Evolutionary conservation across 1,139 yeast species (phyloP).

Genomic region (Protomyces inouyei): DNA sequence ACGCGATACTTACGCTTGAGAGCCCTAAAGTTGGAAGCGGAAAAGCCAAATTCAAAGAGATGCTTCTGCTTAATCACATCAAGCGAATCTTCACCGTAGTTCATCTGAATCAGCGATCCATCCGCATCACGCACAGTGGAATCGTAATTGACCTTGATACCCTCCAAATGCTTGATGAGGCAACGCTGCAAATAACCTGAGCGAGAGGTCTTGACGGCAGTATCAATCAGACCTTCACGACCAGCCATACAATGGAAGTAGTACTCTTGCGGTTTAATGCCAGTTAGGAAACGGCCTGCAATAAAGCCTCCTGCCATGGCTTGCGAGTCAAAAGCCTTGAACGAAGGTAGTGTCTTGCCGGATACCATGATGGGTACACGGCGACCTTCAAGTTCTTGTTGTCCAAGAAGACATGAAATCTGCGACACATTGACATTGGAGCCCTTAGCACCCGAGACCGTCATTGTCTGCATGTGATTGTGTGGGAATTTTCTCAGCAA

Average conservation of each 20-base stretch:
- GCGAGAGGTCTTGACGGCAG: slow-evolving; percentile 97
- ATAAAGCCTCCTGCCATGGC: slow-evolving; percentile 99
- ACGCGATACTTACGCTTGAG: slow-evolving; percentile 7
- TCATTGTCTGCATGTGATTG: slow-evolving; percentile 99
- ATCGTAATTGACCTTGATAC: slow-evolving; percentile 91
- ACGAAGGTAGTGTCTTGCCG: slow-evolving; percentile 94
- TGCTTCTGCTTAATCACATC: slow-evolving; percentile 94
- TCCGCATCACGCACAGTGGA: slow-evolving; percentile 94
- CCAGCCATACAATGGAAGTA: slow-evolving; percentile 99
- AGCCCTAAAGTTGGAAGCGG: slow-evolving; percentile 66
- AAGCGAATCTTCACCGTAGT: slow-evolving; percentile 95
- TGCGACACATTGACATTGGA: slow-evolving; percentile 97
- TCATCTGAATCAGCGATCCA: slow-evolving; percentile 85
- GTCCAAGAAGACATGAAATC: slow-evolving; percentile 98
- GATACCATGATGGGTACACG: slow-evolving; percentile 99
- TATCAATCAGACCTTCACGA: slow-evolving; percentile 98
- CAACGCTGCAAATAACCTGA: slow-evolving; percentile 99
- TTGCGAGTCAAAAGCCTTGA: slow-evolving; percentile 93
- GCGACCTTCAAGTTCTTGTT: slow-evolving; percentile 98
- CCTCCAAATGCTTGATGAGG: slow-evolving; percentile 95
- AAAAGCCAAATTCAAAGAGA: slow-evolving; percentile 88
- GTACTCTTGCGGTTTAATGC: slow-evolving; percentile 98
- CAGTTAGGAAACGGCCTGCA: slow-evolving; percentile 95
- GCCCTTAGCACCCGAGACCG: slow-evolving; percentile 98
- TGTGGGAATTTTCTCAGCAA: slow-evolving; percentile 92